phyloP scores from a whole-genome alignment of 2,329 filamentous ascomycete species.

The Arthrobotrys pseudoclavata region DNA sequence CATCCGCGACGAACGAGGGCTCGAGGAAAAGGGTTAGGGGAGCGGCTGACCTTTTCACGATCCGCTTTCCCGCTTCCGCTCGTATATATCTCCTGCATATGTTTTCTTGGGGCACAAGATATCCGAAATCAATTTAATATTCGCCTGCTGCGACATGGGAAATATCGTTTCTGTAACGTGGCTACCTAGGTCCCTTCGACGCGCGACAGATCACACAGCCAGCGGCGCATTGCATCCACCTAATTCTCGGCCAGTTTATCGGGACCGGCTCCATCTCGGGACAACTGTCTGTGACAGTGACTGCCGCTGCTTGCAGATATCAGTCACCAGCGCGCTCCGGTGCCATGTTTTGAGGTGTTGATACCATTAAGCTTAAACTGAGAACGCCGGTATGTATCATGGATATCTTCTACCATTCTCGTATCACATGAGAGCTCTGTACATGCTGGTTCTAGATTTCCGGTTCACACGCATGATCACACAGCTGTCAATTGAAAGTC shows the following conservation, averaged over 20 bases:
- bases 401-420: slow-evolving; percentile 19
- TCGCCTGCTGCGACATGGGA: slow-evolving; percentile 25
- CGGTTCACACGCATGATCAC: slow-evolving; percentile 35
- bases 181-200: slow-evolving; percentile 37
- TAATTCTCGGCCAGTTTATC: slow-evolving; percentile 34
- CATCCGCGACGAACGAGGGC: slow-evolving; percentile 57
- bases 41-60: slow-evolving; percentile 35
- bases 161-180: slow-evolving; percentile 39
- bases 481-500: slow-evolving; percentile 31
- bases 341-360: slow-evolving; percentile 55
- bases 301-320: slow-evolving; percentile 43
- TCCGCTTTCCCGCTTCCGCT: slow-evolving; percentile 47
- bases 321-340: slow-evolving; percentile 47
- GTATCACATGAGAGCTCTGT: slow-evolving; percentile 57
- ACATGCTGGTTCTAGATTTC: slow-evolving; percentile 54
- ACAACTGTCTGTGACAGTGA: slow-evolving; percentile 57
- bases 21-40: slow-evolving; percentile 30
- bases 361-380: slow-evolving; percentile 51
- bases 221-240: slow-evolving; percentile 40
- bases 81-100: slow-evolving; percentile 45
- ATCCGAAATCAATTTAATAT: slow-evolving; percentile 21
- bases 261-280: slow-evolving; percentile 54
- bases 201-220: slow-evolving; percentile 42
- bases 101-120: slow-evolving; percentile 13
- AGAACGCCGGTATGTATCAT: slow-evolving; percentile 9